Conservation (phyloP, 805 yeast genomes). For the Cyberlindnera xylosilytica region DNA sequence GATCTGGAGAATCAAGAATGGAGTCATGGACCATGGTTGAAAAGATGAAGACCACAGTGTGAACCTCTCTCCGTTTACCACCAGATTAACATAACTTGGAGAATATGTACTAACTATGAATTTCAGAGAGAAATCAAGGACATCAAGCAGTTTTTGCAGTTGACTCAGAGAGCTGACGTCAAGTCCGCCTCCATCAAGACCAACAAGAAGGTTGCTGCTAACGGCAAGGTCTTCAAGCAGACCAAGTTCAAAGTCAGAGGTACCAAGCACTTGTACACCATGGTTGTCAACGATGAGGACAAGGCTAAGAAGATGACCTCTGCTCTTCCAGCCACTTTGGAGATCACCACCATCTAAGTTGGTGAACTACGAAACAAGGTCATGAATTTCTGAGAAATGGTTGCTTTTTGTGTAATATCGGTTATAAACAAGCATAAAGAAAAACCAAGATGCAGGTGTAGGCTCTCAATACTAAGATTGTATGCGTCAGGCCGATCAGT, state of each 20-base stretch:
- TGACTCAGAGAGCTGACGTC: conserved; percentile 95
- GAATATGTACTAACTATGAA: conserved; percentile 16
- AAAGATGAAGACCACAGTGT: too few species aligned
- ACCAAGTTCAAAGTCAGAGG: conserved; percentile 99
- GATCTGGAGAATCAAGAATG: background rate
- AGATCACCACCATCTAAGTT: conserved; percentile 51
- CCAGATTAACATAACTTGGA: too few species aligned
- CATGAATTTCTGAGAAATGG: conserved; percentile 3
- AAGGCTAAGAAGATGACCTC: conserved; percentile 97
- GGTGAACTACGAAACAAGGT: conserved; percentile 8
- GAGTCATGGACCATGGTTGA: too few species aligned
- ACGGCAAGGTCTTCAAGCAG: conserved; percentile 84
- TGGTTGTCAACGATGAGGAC: conserved; percentile 90
- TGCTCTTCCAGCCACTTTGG: conserved; percentile 93
- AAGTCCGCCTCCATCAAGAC: conserved; percentile 90
- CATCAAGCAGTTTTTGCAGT: conserved; percentile 95
- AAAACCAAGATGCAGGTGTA: background rate
- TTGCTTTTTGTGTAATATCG: background rate
- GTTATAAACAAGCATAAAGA: background rate
- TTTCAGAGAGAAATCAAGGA: conserved; percentile 74
- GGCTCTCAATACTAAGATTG: too few species aligned
- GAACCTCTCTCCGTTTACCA: conserved; percentile 5
- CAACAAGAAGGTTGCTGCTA: conserved; percentile 77
- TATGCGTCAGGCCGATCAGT: too few species aligned
- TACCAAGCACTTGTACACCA: conserved; percentile 88